phyloP scores from a whole-genome alignment of 805 yeast genomes.

The Ogataea degrootiae region DNA sequence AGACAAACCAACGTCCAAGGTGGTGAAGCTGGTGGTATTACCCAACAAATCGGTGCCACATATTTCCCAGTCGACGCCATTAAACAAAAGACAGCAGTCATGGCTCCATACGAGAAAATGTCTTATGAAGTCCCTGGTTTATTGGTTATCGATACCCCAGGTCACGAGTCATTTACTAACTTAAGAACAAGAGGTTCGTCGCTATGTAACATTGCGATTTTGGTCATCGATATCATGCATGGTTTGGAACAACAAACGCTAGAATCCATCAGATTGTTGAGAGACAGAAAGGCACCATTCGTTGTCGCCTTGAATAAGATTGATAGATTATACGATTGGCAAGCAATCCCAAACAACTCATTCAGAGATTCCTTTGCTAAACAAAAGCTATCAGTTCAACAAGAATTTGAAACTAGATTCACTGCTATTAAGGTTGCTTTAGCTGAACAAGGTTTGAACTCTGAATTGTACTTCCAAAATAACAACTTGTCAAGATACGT shows the following conservation, averaged over 20 bases:
- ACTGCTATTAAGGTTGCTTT: slow-evolving; percentile 82
- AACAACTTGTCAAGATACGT: slow-evolving; percentile 90
- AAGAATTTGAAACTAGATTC: slow-evolving; percentile 86
- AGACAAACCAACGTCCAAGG: slow-evolving; percentile 99
- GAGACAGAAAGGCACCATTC: slow-evolving; percentile 98
- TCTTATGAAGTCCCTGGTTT: slow-evolving; percentile 95
- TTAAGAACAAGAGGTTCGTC: slow-evolving; percentile 98
- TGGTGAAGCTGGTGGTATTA: slow-evolving; percentile 99
- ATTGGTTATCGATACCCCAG: slow-evolving; percentile 96
- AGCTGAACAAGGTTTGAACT: slow-evolving; percentile 97
- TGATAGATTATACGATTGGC: slow-evolving; percentile 97
- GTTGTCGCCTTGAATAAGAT: slow-evolving; percentile 95
- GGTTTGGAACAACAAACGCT: slow-evolving; percentile 97
- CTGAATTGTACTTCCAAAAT: slow-evolving; percentile 94
- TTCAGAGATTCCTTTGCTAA: slow-evolving; percentile 89
- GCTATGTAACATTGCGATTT: slow-evolving; percentile 96
- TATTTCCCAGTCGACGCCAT: slow-evolving; percentile 97
- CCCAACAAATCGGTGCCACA: slow-evolving; percentile 99
- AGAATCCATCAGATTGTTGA: slow-evolving; percentile 84
- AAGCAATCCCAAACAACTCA: slow-evolving; percentile 82
- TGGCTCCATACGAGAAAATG: slow-evolving; percentile 81
- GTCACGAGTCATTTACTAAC: slow-evolving; percentile 98
- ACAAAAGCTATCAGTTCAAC: slow-evolving; percentile 80
- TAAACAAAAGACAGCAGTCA: slow-evolving; percentile 83
- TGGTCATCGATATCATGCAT: slow-evolving; percentile 98